A percentile compares a stretch with the other conserved stretches of the same genome.
phyloP scores from a whole-genome alignment of 1,284 basidiomycete genomes.

The Rhodotorula sp. region DNA sequence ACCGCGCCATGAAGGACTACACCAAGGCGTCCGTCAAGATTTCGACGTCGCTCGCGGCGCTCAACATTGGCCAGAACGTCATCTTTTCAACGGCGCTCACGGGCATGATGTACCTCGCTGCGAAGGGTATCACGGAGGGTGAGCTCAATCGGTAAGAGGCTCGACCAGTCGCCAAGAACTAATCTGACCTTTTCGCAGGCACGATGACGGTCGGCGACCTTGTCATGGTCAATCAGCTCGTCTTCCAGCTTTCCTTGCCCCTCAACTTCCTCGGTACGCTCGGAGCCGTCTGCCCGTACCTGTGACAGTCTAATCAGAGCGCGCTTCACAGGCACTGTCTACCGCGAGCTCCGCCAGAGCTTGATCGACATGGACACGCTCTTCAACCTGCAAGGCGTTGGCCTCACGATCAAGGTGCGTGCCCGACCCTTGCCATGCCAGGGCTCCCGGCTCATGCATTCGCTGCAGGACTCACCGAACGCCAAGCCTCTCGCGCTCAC shows the following conservation, averaged over 20 bases:
- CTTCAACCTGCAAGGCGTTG: constrained; percentile 85
- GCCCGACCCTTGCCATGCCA: too few relatives aligned
- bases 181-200: constrained; percentile 53
- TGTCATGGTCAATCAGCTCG: constrained; percentile 99
- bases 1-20: constrained; percentile 81
- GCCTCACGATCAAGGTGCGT: constrained; percentile 68
- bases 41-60: constrained; percentile 84
- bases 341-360: constrained; percentile 92
- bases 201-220: constrained; percentile 98
- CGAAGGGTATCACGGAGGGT: constrained; percentile 80
- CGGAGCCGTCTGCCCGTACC: rapidly evolving
- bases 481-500: constrained; percentile 69
- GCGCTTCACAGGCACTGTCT: constrained; percentile 64
- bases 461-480: constrained; percentile 62
- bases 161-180: constrained; percentile 46
- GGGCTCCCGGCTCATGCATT: rapidly evolving
- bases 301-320: neutral
- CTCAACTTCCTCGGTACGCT: constrained; percentile 83
- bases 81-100: constrained; percentile 94
- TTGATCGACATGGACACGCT: constrained; percentile 95
- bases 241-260: constrained; percentile 94
- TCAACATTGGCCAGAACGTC: constrained; percentile 95
- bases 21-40: constrained; percentile 93
- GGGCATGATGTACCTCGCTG: constrained; percentile 92
- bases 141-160: neutral